These are phyloP conservation scores for Pleurotus cornucopiae DNA, from an alignment of 768 basidiomycete genomes.

Conservation along the genomic window DNA sequence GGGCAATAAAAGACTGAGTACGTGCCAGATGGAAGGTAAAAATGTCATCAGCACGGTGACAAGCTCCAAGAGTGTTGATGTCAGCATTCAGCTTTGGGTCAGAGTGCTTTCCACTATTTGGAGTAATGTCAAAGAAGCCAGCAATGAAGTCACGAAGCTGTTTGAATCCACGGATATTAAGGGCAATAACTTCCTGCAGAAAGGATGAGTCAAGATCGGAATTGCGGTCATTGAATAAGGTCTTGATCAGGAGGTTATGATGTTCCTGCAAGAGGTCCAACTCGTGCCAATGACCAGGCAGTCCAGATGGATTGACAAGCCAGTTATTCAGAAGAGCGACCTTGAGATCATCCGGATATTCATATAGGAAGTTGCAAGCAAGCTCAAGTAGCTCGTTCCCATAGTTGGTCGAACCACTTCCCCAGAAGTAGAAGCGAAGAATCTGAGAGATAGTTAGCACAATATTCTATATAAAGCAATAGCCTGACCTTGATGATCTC, in stretches of 20 bases:
- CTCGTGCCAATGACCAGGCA: conserved; percentile 9
- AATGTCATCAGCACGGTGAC: background rate
- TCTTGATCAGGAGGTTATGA: conserved; percentile 14
- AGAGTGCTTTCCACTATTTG: background rate
- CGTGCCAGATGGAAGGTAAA: background rate
- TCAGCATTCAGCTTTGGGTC: background rate
- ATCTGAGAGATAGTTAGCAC: background rate
- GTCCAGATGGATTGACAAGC: conserved; percentile 14
- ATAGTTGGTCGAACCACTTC: conserved; percentile 15
- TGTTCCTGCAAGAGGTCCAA: conserved; percentile 17
- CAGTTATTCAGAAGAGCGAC: conserved; percentile 13
- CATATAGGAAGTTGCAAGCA: conserved; percentile 15
- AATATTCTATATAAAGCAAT: background rate
- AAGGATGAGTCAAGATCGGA: background rate
- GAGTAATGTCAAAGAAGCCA: background rate
- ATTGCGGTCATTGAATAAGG: conserved; percentile 5
- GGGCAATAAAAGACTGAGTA: background rate
- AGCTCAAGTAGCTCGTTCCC: conserved; percentile 17
- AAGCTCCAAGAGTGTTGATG: background rate
- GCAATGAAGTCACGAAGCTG: background rate
- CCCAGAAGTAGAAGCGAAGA: conserved; percentile 14
- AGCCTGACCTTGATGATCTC: conserved; percentile 22
- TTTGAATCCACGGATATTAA: background rate
- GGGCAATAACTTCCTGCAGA: background rate
- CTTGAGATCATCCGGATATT: conserved; percentile 9